Evolutionary conservation across 108 stramenopile genomes (phyloP).

Genomic region (Nannochloropsis gaditana): DNA sequence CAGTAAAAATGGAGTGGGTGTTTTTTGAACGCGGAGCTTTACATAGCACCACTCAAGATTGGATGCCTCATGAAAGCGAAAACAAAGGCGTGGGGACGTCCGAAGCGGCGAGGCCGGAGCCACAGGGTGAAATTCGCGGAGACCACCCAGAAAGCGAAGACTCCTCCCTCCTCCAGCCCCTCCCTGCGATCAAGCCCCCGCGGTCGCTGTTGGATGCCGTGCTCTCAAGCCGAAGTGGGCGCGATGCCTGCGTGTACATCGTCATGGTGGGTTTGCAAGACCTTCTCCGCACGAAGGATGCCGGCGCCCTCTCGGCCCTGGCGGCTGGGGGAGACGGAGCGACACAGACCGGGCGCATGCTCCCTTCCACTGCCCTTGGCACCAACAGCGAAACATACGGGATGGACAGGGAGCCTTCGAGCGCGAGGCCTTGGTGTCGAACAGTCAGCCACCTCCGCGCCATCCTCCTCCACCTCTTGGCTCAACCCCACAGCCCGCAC

Average conservation of each 20-base stretch:
- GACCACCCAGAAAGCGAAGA: not conserved
- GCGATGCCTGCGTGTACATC: not conserved
- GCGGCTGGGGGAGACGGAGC: not conserved
- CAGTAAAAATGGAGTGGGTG: not conserved
- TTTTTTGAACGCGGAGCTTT: not conserved
- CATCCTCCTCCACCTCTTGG: not conserved
- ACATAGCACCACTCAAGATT: not conserved
- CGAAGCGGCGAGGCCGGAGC: not conserved
- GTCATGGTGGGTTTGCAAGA: conserved; percentile 13
- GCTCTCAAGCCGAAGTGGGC: conserved; percentile 5
- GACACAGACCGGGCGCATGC: not conserved
- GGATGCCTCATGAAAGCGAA: not conserved
- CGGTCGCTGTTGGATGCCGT: not conserved
- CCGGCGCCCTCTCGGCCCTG: not conserved
- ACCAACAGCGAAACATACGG: not conserved
- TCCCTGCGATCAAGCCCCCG: no score
- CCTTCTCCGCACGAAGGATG: not conserved
- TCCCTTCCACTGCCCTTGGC: not conserved
- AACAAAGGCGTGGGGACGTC: not conserved
- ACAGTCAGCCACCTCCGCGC: not conserved
- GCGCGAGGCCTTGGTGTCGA: not conserved
- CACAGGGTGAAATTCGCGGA: no score
- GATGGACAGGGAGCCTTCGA: not conserved
- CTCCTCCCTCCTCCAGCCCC: not conserved
- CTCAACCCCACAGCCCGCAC: not conserved